Conservation (phyloP, 345 rosid species). For the Eucalyptus guilfoylei region DNA sequence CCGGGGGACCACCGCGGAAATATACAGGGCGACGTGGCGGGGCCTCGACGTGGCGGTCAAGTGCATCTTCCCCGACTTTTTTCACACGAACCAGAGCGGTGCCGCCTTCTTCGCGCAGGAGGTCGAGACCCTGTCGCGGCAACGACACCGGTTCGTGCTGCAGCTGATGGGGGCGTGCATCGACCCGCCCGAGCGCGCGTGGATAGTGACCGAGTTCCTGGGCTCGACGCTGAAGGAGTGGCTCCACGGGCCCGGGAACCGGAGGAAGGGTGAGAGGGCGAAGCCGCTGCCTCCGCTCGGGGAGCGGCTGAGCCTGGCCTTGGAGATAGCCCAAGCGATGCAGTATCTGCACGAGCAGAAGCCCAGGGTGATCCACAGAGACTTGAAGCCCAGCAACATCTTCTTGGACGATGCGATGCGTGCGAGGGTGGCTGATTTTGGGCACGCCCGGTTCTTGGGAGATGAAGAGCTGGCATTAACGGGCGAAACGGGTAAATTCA, state of each 20-base stretch:
- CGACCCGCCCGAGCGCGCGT: slow-evolving; percentile 31
- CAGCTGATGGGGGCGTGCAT: slow-evolving; percentile 51
- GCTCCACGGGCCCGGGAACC: slow-evolving; percentile 31
- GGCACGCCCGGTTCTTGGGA: slow-evolving; percentile 42
- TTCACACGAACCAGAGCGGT: slow-evolving; percentile 17
- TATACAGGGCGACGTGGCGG: slow-evolving; percentile 39
- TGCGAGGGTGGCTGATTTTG: slow-evolving; percentile 50
- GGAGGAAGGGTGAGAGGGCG: slow-evolving; percentile 9
- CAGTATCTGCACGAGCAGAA: slow-evolving; percentile 55
- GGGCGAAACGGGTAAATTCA: slow-evolving; percentile 37
- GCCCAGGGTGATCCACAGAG: slow-evolving; percentile 51
- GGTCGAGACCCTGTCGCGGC: slow-evolving; percentile 36
- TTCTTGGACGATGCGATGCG: slow-evolving; percentile 36
- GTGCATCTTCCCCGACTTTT: slow-evolving; percentile 33
- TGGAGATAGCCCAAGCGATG: slow-evolving; percentile 61
- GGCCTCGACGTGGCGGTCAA: slow-evolving; percentile 57
- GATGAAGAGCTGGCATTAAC: slow-evolving; percentile 44
- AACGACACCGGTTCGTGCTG: slow-evolving; percentile 41
- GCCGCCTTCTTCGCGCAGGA: slow-evolving; percentile 33
- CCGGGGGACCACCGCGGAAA: slow-evolving; percentile 41
- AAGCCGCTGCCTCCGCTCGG: slow-evolving; percentile 28
- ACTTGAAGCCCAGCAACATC: slow-evolving; percentile 57
- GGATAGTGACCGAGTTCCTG: slow-evolving; percentile 44
- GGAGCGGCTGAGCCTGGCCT: slow-evolving; percentile 21
- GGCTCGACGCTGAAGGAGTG: slow-evolving; percentile 40